Base-by-base conservation (phyloP, 148 eudicot genomes). In the Talinum fruticosum region DNA sequence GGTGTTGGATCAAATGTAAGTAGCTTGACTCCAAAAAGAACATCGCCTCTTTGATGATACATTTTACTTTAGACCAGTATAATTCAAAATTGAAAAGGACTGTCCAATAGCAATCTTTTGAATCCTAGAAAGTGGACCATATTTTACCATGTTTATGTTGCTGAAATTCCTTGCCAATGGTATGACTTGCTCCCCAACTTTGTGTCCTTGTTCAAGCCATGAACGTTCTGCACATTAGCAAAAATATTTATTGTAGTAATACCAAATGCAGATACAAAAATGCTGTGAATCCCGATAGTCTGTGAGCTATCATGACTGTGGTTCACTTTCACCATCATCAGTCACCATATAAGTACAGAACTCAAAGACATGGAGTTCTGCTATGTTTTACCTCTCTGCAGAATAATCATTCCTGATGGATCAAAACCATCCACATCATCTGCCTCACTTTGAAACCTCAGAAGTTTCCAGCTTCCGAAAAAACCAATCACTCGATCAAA, bases 181-280 rank as follows among this genome's bases (percentile, higher is more conserved):
- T 83, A 94, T 80, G 49, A 94, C 87, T 82, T 88, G 93, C 75
- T 94, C 98, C 37, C 98, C 98, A 68, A 92, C 85, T 77, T 79
- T 86, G 76, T 85, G 93, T 64, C 98, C 97, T 90, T 94, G 92
- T 82, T 92, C 96, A 76, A 94, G 90, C 97, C 93, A 94, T 29
- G 85, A 81, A 53, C 96, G 88, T 82, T 94, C 98, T 94, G 87
- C 45, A 54, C 75, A 78, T 49, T 26, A 75, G 35, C 6, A 38
- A 47, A 15, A 72, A 36, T 38, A 24, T 66, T 69, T 13, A 69
- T 19, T 41, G 3, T 64, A 28, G 5, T 37, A 28, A 65, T 29
- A 67, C 7, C 21, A 66, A 10, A 34, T 33, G 47, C 28, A 3
- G 51, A 66, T 14, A 49, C 30, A 51, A 68, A 41, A 77, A 33